Base-by-base conservation (phyloP, 192 early-diverging fungal species). In the Dimargaris xerosporica region DNA sequence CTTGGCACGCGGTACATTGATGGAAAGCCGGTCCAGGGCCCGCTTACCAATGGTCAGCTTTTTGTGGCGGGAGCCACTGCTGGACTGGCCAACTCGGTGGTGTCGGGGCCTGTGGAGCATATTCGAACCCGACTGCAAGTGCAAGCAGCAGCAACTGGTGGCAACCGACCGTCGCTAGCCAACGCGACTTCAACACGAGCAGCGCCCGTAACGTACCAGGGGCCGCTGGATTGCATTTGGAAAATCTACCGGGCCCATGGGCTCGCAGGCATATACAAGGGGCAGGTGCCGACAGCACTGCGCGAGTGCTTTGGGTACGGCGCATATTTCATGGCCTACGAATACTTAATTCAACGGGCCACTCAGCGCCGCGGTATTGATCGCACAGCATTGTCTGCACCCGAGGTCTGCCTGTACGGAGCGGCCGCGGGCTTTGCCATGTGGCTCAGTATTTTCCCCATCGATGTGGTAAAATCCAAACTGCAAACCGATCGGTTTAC, bases 41-140 rank as follows among this genome's bases (percentile, higher is more conserved):
- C 73, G 28, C 77, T 98, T 6, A 80, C 85, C 31, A 79, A 82
- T 43, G 62, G 77, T 15, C 93, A 98, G 73, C 79, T 98, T 30
- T 96, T 88, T 73, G 65, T 89, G 25, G 79, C 85, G 17, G 95
- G 95, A 39, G 90, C 92, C 34, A 77, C 81, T 0, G 85, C 87
- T 34, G 95, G 95, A 54, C 71, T 91, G 10, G 88, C 91, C 46
- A 95, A 94, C 76, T 90, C 89, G 30, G 68, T 94, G 17, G 75
- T 98, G 2, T 92, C 84, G 10, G 84, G 93, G 0, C 95, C 95
- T 6, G 91, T 98, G 34, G 95, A 98, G 73, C 95, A 98, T 64
- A 88, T 98, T 66, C 80, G 95, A 64, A 93, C 88, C 25, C 84
- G 95, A 54, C 81, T 98, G 59, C 95, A 98, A 69, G 91, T 94